A percentile compares a stretch with the other conserved stretches of the same genome.
Evolutionary conservation across 768 basidiomycete species (phyloP).

Genomic region (Tylopilus plumbeoviolaceoides): DNA sequence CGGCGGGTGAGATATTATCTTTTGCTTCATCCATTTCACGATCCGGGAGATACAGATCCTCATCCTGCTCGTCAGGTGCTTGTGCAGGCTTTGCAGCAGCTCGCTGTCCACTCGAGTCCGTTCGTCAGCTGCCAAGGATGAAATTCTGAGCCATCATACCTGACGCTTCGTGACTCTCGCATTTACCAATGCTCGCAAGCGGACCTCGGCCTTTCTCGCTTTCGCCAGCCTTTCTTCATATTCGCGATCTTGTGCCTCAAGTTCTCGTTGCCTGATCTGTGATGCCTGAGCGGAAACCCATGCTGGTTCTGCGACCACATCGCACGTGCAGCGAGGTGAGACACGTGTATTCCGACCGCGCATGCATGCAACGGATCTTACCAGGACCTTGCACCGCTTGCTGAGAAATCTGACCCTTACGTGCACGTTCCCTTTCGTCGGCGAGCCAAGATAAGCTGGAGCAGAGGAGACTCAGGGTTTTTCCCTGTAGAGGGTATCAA

Average conservation of each 20-base stretch:
- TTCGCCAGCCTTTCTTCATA: conserved; percentile 55
- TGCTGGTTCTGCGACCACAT: conserved; percentile 44
- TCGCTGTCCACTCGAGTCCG: conserved; percentile 18
- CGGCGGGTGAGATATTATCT: conserved; percentile 70
- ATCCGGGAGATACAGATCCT: conserved; percentile 74
- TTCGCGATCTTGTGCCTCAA: conserved; percentile 65
- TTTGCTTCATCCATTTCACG: conserved; percentile 33
- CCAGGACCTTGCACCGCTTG: conserved; percentile 23
- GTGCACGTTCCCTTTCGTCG: conserved; percentile 66
- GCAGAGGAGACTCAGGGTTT: conserved; percentile 78
- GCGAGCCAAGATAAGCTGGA: conserved; percentile 70
- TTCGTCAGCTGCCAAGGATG: conserved; percentile 3
- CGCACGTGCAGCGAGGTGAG: conserved; percentile 5
- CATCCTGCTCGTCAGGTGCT: conserved; percentile 39
- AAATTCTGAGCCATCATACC: conserved; percentile 36
- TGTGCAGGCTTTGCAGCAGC: conserved; percentile 9
- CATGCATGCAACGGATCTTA: conserved; percentile 7
- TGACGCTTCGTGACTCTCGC: conserved; percentile 58
- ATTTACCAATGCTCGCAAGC: conserved; percentile 47
- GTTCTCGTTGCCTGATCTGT: conserved; percentile 56
- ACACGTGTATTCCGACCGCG: conserved; percentile 19
- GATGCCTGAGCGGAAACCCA: conserved; percentile 78
- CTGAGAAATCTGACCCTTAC: conserved; percentile 56
- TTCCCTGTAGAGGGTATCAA: conserved; percentile 53
- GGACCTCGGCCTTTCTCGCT: conserved; percentile 62